Conservation (phyloP, 768 basidiomycete genomes). For the Lactarius trivialis region DNA sequence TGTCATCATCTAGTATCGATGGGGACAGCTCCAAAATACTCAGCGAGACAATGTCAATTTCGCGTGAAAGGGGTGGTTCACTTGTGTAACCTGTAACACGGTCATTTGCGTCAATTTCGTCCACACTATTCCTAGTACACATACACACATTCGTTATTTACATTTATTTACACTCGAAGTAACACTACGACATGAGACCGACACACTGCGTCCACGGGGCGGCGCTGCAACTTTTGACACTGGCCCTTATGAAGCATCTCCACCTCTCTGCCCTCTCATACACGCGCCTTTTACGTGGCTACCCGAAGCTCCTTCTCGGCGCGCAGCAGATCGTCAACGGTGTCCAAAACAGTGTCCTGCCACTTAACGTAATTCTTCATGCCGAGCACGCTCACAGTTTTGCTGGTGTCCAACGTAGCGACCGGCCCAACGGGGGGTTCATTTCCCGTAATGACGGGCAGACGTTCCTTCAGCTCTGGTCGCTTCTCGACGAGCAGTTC, state of each 20-base stretch:
- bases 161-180: not conserved
- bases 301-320: constrained; percentile 8
- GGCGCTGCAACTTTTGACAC: not conserved
- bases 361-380: constrained; percentile 14
- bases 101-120: too few relatives aligned
- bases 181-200: constrained; percentile 1
- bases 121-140: not conserved
- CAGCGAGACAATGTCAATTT: too few relatives aligned
- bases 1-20: too few relatives aligned
- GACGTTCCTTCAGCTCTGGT: constrained; percentile 26
- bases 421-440: not conserved
- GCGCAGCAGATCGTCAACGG: constrained; percentile 18
- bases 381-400: constrained; percentile 4
- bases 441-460: constrained; percentile 18
- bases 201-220: constrained; percentile 2
- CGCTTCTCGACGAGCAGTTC: constrained; percentile 23
- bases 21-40: too few relatives aligned
- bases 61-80: too few relatives aligned
- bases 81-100: too few relatives aligned
- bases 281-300: not conserved
- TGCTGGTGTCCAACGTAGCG: constrained; percentile 1
- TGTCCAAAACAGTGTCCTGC: constrained; percentile 19
- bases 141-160: not conserved
- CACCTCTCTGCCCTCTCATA: too few relatives aligned
- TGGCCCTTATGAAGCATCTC: not conserved